These are phyloP conservation scores for Mycotypha africana DNA, from an alignment of 371 early-diverging fungal species.

Conservation along the genomic window DNA sequence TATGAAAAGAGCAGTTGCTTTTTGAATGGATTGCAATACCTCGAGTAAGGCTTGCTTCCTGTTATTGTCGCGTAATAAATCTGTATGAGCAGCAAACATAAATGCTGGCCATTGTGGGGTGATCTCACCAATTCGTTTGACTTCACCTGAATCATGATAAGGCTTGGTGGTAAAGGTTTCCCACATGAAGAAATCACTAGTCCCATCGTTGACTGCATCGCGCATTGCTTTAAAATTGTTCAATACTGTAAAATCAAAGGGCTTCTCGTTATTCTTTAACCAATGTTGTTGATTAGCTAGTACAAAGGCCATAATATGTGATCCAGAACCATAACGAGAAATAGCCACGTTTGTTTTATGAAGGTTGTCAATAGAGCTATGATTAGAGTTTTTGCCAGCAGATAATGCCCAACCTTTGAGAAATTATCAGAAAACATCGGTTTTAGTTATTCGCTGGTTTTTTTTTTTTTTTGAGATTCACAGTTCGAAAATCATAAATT, in stretches of 20 bases:
- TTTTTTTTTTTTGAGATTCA: too few relatives aligned
- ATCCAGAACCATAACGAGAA: conserved; percentile 77
- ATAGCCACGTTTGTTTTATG: conserved; percentile 62
- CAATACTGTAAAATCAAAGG: conserved; percentile 59
- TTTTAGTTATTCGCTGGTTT: too few relatives aligned
- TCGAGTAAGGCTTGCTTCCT: conserved; percentile 23
- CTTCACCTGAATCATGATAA: conserved; percentile 66
- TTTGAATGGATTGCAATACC: conserved; percentile 40
- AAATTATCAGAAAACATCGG: too few relatives aligned
- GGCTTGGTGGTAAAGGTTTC: conserved; percentile 83
- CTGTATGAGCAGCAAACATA: conserved; percentile 63
- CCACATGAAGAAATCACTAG: conserved; percentile 81
- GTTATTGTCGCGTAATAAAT: conserved; percentile 29
- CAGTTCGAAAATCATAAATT: too few relatives aligned
- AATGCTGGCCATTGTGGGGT: conserved; percentile 91
- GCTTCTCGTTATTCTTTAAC: conserved; percentile 28
- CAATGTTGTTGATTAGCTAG: conserved; percentile 69
- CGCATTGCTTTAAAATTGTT: conserved; percentile 72
- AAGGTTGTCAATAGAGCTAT: conserved; percentile 53
- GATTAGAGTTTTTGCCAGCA: conserved; percentile 44
- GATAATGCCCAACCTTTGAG: conserved; percentile 68
- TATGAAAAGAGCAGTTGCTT: conserved; percentile 45
- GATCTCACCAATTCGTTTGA: conserved; percentile 69
- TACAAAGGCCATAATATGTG: conserved; percentile 82
- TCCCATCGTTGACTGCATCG: conserved; percentile 58